Percentiles rank a stretch among this genome's conserved stretches.
phyloP scores from a whole-genome alignment of 23 red algal species.

The Gracilaria gracilis region DNA sequence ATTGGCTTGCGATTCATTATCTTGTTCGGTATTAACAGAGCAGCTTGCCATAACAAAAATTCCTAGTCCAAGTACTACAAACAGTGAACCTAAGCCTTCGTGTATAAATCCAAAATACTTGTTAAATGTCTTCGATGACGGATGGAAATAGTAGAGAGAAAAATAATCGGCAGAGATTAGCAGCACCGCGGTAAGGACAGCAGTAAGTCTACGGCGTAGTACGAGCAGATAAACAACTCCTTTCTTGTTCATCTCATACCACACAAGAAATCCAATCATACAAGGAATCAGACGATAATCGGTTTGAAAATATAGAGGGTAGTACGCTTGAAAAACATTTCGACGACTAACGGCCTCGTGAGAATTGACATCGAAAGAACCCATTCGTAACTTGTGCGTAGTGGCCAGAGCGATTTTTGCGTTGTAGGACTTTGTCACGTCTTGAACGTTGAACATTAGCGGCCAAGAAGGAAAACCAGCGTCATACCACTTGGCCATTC shows the following conservation, averaged over 20 bases:
- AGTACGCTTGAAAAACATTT: not conserved
- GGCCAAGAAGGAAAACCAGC: slow-evolving; percentile 1
- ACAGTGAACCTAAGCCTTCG: not conserved
- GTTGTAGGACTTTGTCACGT: not conserved
- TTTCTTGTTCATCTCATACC: slow-evolving; percentile 6
- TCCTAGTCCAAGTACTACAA: no score
- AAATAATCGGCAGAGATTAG: not conserved
- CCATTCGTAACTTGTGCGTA: not conserved
- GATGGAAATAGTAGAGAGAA: not conserved
- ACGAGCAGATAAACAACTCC: not conserved
- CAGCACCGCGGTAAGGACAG: no score
- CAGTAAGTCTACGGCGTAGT: no score
- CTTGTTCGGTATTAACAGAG: no score
- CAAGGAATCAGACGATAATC: not conserved
- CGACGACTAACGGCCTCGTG: not conserved
- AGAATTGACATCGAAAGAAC: not conserved
- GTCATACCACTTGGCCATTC: not conserved
- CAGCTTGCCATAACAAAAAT: no score
- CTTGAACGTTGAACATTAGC: slow-evolving; percentile 8
- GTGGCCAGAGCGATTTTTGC: not conserved
- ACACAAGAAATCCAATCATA: slow-evolving; percentile 14
- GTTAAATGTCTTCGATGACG: slow-evolving; percentile 6
- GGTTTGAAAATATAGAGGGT: not conserved
- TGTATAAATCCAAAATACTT: not conserved
- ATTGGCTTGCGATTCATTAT: no score